phyloP scores from a whole-genome alignment of 345 rosid genomes.

The Salix udensis region DNA sequence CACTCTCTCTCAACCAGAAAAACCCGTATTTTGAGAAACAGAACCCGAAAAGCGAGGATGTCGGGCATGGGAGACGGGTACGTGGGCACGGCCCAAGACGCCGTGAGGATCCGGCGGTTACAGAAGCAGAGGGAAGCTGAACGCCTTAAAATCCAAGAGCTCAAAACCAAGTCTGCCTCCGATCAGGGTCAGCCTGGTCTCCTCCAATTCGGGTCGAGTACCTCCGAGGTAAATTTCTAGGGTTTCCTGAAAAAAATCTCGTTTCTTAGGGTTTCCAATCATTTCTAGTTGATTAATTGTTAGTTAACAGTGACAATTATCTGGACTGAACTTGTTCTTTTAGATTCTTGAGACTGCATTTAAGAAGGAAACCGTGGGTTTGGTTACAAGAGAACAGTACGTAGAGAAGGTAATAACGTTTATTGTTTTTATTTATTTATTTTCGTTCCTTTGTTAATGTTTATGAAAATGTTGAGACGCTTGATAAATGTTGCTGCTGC shows the following conservation, averaged over 20 bases:
- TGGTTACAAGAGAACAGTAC: conserved; percentile 94
- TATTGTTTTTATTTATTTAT: background rate
- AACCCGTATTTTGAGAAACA: background rate
- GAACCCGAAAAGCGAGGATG: conserved; percentile 42
- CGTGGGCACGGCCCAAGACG: conserved; percentile 98
- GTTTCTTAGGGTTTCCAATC: background rate
- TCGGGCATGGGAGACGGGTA: conserved; percentile 99
- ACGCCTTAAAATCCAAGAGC: conserved; percentile 92
- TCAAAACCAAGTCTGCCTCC: conserved; percentile 81
- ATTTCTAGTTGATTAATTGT: background rate
- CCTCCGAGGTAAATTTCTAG: conserved; percentile 63
- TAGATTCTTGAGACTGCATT: conserved; percentile 97
- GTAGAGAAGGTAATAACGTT: conserved; percentile 82
- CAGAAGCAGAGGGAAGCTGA: conserved; percentile 99
- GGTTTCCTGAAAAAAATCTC: background rate
- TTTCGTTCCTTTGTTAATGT: background rate
- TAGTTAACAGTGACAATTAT: background rate
- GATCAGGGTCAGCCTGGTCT: conserved; percentile 85
- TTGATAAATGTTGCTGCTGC: background rate
- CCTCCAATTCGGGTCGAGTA: conserved; percentile 92
- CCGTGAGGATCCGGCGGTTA: conserved; percentile 91
- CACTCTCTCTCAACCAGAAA: background rate
- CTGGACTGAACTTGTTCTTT: background rate
- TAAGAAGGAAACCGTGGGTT: conserved; percentile 96
- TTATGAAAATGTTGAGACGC: background rate